Conservation (phyloP, 768 basidiomycete species). For the Suillus fuscotomentosus region DNA sequence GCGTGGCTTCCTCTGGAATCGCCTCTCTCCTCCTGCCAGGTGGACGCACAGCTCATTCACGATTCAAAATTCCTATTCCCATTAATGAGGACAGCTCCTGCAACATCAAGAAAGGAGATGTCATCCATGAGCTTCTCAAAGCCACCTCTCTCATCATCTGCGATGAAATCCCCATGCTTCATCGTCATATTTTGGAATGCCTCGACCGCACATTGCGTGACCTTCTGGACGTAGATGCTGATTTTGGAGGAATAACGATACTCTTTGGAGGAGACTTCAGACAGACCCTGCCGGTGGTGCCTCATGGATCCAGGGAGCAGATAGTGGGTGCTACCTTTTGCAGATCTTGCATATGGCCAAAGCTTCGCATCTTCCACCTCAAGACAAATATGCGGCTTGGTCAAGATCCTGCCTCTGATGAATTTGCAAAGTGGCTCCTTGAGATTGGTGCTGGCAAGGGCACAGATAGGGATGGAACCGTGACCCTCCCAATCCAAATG, state of each 20-base stretch:
- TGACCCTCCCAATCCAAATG: slow-evolving; percentile 28
- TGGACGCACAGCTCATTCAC: slow-evolving; percentile 18
- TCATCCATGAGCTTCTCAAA: slow-evolving; percentile 32
- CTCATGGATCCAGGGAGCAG: slow-evolving; percentile 32
- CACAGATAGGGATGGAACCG: slow-evolving; percentile 15
- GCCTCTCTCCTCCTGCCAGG: too few relatives aligned
- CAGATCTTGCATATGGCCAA: slow-evolving; percentile 38
- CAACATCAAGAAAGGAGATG: slow-evolving; percentile 31
- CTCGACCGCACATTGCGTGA: slow-evolving; percentile 38
- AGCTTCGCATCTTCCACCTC: slow-evolving; percentile 32
- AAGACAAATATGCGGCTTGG: slow-evolving; percentile 42
- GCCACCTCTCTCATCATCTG: slow-evolving; percentile 37
- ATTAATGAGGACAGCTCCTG: slow-evolving; percentile 29
- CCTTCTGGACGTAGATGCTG: slow-evolving; percentile 22
- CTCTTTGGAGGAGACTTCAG: slow-evolving; percentile 50
- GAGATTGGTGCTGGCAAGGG: slow-evolving; percentile 35
- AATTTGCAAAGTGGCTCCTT: slow-evolving; percentile 37
- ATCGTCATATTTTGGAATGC: slow-evolving; percentile 37
- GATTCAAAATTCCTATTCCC: slow-evolving; percentile 46
- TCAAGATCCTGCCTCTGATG: slow-evolving; percentile 18
- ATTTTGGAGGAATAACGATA: slow-evolving; percentile 40
- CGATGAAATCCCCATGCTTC: slow-evolving; percentile 42
- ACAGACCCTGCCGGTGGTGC: slow-evolving; percentile 46
- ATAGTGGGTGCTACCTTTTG: slow-evolving; percentile 38
- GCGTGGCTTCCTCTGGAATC: too few relatives aligned